phyloP scores from a whole-genome alignment of 495 filamentous ascomycete species.

The Neurospora sp. region DNA sequence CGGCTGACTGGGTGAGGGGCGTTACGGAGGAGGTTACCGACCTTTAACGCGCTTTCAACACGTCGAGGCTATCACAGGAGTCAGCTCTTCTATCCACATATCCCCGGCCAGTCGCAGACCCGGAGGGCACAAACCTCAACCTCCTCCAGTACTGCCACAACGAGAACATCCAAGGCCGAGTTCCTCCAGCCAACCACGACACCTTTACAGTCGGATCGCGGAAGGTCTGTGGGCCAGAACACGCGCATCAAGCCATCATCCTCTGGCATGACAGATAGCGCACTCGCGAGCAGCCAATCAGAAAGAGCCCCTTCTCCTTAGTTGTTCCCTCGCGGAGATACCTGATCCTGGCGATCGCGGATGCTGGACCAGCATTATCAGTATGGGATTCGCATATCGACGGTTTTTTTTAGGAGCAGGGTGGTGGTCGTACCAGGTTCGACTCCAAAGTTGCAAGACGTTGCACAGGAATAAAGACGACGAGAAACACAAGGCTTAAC shows the following conservation, averaged over 20 bases:
- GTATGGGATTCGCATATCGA: conserved; percentile 5
- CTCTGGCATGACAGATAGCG: conserved; percentile 60
- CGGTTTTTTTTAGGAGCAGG: background rate
- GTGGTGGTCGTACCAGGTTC: conserved; percentile 28
- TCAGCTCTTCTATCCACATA: conserved; percentile 1
- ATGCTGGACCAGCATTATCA: conserved; percentile 47
- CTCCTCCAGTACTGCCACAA: conserved; percentile 79
- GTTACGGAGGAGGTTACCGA: conserved; percentile 74
- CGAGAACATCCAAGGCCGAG: conserved; percentile 79
- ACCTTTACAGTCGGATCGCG: conserved; percentile 59
- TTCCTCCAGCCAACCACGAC: conserved; percentile 95
- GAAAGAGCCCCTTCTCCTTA: conserved; percentile 90
- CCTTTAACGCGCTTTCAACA: conserved; percentile 79
- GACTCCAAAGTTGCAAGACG: conserved; percentile 35
- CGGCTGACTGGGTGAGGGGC: conserved; percentile 70
- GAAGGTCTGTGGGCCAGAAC: conserved; percentile 91
- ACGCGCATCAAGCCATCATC: conserved; percentile 94
- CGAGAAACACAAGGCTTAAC: conserved; percentile 31
- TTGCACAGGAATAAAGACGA: conserved; percentile 38
- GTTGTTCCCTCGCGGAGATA: conserved; percentile 90
- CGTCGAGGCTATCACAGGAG: conserved; percentile 40
- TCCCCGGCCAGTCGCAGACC: background rate
- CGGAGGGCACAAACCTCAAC: conserved; percentile 58
- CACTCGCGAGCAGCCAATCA: conserved; percentile 36
- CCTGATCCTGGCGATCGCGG: conserved; percentile 71